Conservation (phyloP, 208 protist genomes). For the Trypanosoma scelopori region DNA sequence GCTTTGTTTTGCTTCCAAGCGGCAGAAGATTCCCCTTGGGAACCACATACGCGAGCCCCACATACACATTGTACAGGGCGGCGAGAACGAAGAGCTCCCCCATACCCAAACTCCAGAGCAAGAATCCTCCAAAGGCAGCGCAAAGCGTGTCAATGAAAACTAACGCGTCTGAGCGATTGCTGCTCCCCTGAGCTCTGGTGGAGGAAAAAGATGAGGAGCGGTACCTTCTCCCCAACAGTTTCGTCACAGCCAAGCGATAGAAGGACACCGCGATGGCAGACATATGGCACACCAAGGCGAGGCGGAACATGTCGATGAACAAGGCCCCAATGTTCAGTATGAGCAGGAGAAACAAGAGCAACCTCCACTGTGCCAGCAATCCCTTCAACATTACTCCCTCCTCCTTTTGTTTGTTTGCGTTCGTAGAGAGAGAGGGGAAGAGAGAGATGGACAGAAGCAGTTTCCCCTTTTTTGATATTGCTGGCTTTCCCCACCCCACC, state of each 20-base stretch:
- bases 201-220: background rate
- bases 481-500: no score
- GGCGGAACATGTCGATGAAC: background rate
- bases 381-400: no score
- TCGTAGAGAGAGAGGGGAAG: no score
- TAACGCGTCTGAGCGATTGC: background rate
- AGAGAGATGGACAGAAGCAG: no score
- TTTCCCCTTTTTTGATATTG: no score
- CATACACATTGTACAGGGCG: background rate
- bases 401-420: no score
- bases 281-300: background rate
- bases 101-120: background rate
- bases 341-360: no score
- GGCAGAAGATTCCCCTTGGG: background rate
- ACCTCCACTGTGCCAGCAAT: no score
- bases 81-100: background rate
- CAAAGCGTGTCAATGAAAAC: background rate
- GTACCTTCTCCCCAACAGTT: background rate
- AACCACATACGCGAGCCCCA: background rate
- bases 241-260: background rate
- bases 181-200: background rate
- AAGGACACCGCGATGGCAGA: background rate
- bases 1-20: background rate
- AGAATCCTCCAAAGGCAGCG: background rate
- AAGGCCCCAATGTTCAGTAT: background rate